Evolutionary conservation across 805 yeast genomes (phyloP).

Genomic region (Candida maesae): DNA sequence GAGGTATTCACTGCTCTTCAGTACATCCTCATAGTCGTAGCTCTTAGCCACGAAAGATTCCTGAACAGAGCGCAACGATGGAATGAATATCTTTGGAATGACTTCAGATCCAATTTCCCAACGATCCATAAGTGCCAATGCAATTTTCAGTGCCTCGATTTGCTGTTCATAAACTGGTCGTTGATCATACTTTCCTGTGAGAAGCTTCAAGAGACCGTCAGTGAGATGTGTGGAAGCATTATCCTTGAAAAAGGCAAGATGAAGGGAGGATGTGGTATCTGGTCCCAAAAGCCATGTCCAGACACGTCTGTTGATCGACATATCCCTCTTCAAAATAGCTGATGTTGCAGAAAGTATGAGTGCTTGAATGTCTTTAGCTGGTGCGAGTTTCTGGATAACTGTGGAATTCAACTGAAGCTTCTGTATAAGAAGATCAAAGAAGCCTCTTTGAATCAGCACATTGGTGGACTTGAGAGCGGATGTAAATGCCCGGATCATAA

Average conservation of each 20-base stretch:
- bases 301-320: constrained; percentile 89
- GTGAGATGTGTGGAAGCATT: constrained; percentile 51
- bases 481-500: constrained; percentile 70
- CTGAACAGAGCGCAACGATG: constrained; percentile 52
- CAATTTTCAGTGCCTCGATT: constrained; percentile 56
- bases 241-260: constrained; percentile 47
- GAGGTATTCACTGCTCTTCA: constrained; percentile 60
- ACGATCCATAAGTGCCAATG: constrained; percentile 76
- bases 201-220: constrained; percentile 48
- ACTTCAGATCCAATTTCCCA: constrained; percentile 89
- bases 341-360: constrained; percentile 60
- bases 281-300: constrained; percentile 96
- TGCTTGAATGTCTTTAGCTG: constrained; percentile 50
- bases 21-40: constrained; percentile 38
- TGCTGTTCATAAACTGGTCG: constrained; percentile 30
- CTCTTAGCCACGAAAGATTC: constrained; percentile 23
- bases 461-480: constrained; percentile 64
- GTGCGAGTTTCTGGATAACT: constrained; percentile 44
- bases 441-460: constrained; percentile 80
- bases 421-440: constrained; percentile 71
- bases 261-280: constrained; percentile 31
- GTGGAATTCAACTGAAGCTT: constrained; percentile 64
- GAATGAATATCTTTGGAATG: constrained; percentile 66
- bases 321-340: constrained; percentile 76
- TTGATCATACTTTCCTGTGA: constrained; percentile 31